These are phyloP conservation scores for Vitis cinerea DNA, from an alignment of 164 flowering plant genomes.

Conservation along the genomic window DNA sequence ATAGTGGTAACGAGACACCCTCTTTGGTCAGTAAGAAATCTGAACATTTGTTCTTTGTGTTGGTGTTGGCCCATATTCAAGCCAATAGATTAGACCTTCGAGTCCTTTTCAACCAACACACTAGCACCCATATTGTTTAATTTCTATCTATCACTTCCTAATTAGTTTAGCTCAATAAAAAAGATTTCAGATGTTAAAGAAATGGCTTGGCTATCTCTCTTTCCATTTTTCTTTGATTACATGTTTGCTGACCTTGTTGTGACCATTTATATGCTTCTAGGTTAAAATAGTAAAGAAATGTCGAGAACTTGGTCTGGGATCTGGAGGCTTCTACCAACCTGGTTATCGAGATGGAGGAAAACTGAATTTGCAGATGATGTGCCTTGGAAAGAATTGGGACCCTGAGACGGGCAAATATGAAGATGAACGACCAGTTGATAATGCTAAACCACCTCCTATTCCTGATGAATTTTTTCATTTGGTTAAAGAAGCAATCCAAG, in stretches of 20 bases:
- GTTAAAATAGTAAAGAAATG: conserved; percentile 54
- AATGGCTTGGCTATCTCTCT: not conserved
- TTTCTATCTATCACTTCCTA: no score
- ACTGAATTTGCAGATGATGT: conserved; percentile 75
- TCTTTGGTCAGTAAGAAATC: no score
- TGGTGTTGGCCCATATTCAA: no score
- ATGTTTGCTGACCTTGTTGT: conserved; percentile 4
- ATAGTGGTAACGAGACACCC: no score
- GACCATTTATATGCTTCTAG: conserved; percentile 23
- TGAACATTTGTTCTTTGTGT: no score
- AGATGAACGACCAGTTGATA: conserved; percentile 44
- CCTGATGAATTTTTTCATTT: conserved; percentile 47
- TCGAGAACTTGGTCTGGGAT: conserved; percentile 55
- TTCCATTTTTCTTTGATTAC: not conserved
- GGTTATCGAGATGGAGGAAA: conserved; percentile 58
- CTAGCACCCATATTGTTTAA: no score
- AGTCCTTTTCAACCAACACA: no score
- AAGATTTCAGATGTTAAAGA: no score
- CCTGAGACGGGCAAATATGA: conserved; percentile 53
- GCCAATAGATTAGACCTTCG: no score
- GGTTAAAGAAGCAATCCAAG: conserved; percentile 50
- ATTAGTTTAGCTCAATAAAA: no score
- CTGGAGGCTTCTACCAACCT: conserved; percentile 89
- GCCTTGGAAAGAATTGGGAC: conserved; percentile 89
- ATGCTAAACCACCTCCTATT: conserved; percentile 53